These are phyloP conservation scores for Calocybe cyanea DNA, from an alignment of 768 basidiomycete genomes.

Conservation along the genomic window DNA sequence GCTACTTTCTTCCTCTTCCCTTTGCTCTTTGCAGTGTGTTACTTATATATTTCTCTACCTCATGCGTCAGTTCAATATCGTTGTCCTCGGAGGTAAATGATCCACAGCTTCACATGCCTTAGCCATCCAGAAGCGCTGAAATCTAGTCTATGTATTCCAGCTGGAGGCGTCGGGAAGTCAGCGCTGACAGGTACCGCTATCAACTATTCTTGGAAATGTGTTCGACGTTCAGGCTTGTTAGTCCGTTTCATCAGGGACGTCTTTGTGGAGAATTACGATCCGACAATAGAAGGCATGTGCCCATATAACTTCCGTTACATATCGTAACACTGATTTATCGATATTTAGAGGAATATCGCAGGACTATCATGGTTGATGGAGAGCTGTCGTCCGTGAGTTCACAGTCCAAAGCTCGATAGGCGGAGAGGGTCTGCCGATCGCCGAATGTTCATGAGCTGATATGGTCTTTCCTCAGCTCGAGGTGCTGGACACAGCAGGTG, in stretches of 20 bases:
- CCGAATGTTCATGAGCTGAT: constrained; percentile 4
- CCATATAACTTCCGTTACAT: background rate
- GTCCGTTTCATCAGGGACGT: constrained; percentile 72
- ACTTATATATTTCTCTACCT: background rate
- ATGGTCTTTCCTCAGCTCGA: constrained; percentile 50
- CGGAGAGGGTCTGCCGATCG: background rate
- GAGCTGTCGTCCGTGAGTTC: constrained; percentile 53
- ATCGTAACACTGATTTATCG: constrained; percentile 9
- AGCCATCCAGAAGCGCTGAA: background rate
- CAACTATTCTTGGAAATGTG: background rate
- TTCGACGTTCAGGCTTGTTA: constrained; percentile 15
- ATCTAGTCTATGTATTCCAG: constrained; percentile 31
- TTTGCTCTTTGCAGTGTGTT: background rate
- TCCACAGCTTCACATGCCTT: constrained; percentile 1
- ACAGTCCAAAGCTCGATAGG: background rate
- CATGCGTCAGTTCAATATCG: constrained; percentile 74
- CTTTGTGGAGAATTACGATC: constrained; percentile 77
- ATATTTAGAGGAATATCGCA: constrained; percentile 65
- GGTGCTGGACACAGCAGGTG: constrained; percentile 79
- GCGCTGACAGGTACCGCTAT: constrained; percentile 57
- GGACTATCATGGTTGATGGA: constrained; percentile 62
- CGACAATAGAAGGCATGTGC: constrained; percentile 73
- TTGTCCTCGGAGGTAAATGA: constrained; percentile 72
- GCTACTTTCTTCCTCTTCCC: background rate
- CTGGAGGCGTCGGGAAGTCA: constrained; percentile 88